Percentiles rank a stretch among this genome's conserved stretches.
These are phyloP conservation scores for Murraya paniculata DNA, from an alignment of 345 rosid species.

Conservation along the genomic window DNA sequence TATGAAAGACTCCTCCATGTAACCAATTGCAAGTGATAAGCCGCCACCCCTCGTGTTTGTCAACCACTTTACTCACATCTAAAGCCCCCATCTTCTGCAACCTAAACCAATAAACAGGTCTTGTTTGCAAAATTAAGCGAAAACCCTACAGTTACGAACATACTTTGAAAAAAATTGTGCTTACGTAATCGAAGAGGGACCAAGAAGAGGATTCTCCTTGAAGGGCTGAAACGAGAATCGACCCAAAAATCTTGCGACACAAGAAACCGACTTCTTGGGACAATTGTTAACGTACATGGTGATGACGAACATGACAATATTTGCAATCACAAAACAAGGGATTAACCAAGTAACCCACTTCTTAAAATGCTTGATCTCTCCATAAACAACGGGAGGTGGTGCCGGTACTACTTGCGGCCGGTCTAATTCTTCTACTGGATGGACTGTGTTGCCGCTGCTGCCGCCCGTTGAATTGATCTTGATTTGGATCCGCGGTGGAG, in stretches of 20 bases:
- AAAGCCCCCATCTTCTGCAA: constrained; percentile 82
- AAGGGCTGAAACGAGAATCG: constrained; percentile 86
- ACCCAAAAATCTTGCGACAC: constrained; percentile 73
- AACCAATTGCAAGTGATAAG: constrained; percentile 83
- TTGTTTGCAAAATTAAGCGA: neutral
- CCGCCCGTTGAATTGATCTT: constrained; percentile 37
- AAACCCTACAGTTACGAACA: neutral
- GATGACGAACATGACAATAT: constrained; percentile 60
- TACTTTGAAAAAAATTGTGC: constrained; percentile 1
- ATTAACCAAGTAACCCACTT: constrained; percentile 81
- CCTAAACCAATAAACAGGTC: constrained; percentile 31
- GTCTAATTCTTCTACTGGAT: constrained; percentile 48
- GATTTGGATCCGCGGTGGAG: constrained; percentile 28
- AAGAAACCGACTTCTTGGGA: constrained; percentile 67
- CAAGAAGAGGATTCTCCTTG: constrained; percentile 90
- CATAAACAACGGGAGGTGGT: constrained; percentile 33
- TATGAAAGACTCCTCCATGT: constrained; percentile 86
- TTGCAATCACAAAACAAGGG: constrained; percentile 71
- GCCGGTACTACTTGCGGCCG: constrained; percentile 13
- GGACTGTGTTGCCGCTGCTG: constrained; percentile 23
- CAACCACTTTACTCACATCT: constrained; percentile 55
- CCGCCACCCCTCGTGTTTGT: constrained; percentile 76
- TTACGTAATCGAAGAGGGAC: constrained; percentile 84
- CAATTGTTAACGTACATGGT: constrained; percentile 90
- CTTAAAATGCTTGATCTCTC: constrained; percentile 54